These are phyloP conservation scores for Ganoderma meredithae DNA, from an alignment of 1,284 basidiomycete genomes.

Conservation along the genomic window DNA sequence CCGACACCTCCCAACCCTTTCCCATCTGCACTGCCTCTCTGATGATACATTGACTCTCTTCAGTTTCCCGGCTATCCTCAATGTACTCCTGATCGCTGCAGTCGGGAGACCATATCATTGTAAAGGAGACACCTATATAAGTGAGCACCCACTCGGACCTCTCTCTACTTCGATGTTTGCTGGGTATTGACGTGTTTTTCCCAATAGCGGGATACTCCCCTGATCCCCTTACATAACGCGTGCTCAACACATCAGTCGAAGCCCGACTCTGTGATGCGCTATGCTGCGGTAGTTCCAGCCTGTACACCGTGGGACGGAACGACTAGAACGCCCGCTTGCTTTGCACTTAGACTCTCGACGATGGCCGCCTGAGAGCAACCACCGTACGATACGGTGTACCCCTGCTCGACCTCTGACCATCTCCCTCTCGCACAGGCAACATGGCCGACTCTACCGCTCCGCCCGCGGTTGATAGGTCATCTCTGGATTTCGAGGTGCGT, in stretches of 20 bases:
- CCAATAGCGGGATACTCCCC: not conserved
- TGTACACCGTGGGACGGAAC: slow-evolving; percentile 7
- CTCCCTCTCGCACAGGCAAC: not conserved
- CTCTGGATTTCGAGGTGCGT: slow-evolving; percentile 7
- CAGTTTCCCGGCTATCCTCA: too few relatives aligned
- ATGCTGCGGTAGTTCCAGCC: not conserved
- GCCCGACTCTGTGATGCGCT: not conserved
- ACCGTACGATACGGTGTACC: not conserved
- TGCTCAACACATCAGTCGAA: not conserved
- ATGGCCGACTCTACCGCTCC: not conserved
- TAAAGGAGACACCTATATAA: too few relatives aligned
- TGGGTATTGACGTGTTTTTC: not conserved
- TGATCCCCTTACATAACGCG: not conserved
- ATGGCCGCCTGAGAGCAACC: too few relatives aligned
- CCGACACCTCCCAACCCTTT: too few relatives aligned
- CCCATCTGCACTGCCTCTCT: too few relatives aligned
- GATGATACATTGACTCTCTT: too few relatives aligned
- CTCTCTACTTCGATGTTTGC: too few relatives aligned
- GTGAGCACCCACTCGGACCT: too few relatives aligned
- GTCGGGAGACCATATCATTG: too few relatives aligned
- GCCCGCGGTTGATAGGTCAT: not conserved
- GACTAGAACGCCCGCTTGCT: not conserved
- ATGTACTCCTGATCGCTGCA: too few relatives aligned
- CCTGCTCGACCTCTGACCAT: not conserved
- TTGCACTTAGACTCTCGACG: too few relatives aligned